Conservation (phyloP, 192 early-diverging fungal species). For the Haplosporangium gracile region DNA sequence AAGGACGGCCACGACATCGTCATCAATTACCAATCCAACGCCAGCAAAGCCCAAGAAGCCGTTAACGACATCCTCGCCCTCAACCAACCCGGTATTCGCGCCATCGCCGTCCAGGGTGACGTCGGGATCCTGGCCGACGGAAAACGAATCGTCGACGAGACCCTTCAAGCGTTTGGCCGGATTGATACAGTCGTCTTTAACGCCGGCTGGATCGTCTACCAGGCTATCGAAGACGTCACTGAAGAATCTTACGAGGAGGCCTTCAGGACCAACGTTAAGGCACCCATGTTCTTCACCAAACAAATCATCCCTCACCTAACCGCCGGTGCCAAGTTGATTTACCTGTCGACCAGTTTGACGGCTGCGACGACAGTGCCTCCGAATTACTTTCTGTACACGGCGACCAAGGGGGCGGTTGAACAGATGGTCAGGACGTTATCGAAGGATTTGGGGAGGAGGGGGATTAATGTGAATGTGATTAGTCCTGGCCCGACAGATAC, state of each 20-base stretch:
- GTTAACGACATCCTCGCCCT: constrained; percentile 76
- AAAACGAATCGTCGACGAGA: constrained; percentile 80
- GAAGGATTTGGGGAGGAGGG: constrained; percentile 43
- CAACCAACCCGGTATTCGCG: background rate
- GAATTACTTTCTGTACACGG: constrained; percentile 74
- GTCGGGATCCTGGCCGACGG: constrained; percentile 88
- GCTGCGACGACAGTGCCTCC: constrained; percentile 81
- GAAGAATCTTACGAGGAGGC: constrained; percentile 90
- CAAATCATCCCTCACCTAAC: constrained; percentile 80
- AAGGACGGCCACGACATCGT: constrained; percentile 70
- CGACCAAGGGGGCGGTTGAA: constrained; percentile 87
- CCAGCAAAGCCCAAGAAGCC: constrained; percentile 79
- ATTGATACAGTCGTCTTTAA: constrained; percentile 84
- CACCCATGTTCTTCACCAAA: constrained; percentile 83
- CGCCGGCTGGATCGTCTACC: constrained; percentile 89
- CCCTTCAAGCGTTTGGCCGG: constrained; percentile 64
- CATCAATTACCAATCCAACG: constrained; percentile 86
- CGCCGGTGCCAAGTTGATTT: constrained; percentile 80
- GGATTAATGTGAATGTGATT: constrained; percentile 41
- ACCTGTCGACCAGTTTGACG: constrained; percentile 80
- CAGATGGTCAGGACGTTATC: constrained; percentile 85
- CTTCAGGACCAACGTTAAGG: constrained; percentile 84
- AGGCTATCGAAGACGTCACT: constrained; percentile 81
- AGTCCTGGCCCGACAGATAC: constrained; percentile 45
- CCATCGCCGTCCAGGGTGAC: constrained; percentile 78